Evolutionary conservation across 2,329 filamentous ascomycete genomes (phyloP).

Genomic region (Clarireedia sp.): DNA sequence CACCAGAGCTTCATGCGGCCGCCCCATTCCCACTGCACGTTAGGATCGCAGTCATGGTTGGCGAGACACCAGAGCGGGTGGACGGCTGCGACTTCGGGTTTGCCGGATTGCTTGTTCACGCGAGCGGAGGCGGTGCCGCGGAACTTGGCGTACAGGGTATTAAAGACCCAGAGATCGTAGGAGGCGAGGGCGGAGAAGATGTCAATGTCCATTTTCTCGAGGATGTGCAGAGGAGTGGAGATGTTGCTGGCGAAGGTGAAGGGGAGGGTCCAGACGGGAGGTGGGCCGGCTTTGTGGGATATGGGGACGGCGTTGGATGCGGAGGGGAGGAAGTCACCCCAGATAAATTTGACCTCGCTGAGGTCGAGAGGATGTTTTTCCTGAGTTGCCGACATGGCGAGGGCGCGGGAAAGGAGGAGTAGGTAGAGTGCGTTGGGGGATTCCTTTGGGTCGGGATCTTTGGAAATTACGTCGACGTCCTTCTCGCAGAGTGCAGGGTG

Average conservation of each 20-base stretch:
- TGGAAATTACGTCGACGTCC: constrained; percentile 57
- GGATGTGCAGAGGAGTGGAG: constrained; percentile 63
- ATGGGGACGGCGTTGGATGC: constrained; percentile 45
- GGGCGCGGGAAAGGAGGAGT: constrained; percentile 50
- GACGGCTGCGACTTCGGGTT: constrained; percentile 85
- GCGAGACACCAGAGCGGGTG: constrained; percentile 95
- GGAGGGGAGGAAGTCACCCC: constrained; percentile 56
- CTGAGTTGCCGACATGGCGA: constrained; percentile 57
- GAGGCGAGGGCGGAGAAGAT: constrained; percentile 52
- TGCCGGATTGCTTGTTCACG: constrained; percentile 66
- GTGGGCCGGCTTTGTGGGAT: constrained; percentile 46
- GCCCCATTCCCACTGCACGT: constrained; percentile 90
- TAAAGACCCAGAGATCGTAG: constrained; percentile 76
- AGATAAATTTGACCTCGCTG: constrained; percentile 57
- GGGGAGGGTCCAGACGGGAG: constrained; percentile 59
- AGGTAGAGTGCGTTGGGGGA: constrained; percentile 55
- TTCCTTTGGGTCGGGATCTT: constrained; percentile 52
- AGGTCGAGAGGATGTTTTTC: constrained; percentile 56
- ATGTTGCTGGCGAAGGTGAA: constrained; percentile 75
- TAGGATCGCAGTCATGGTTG: constrained; percentile 93
- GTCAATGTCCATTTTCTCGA: constrained; percentile 80
- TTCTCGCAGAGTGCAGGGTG: constrained; percentile 60
- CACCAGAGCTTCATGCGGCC: constrained; percentile 66
- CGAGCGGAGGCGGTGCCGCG: constrained; percentile 85
- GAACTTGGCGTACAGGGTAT: constrained; percentile 89